Evolutionary conservation across 768 basidiomycete genomes (phyloP).

Genomic region (Suillus bovinus): DNA sequence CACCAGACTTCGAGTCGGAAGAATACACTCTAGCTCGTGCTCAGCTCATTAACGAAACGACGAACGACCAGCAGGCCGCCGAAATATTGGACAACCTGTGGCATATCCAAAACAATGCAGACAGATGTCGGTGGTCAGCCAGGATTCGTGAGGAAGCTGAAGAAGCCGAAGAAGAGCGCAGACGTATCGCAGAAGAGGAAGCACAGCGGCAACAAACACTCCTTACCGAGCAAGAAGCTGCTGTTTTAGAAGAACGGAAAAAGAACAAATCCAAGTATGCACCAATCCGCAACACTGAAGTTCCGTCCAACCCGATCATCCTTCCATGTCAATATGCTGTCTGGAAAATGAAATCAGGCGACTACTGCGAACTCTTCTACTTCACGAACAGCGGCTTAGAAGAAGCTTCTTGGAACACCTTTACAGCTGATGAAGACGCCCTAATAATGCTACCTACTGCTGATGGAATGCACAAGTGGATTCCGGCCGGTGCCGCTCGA

Average conservation of each 20-base stretch:
- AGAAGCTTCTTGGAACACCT: too few relatives aligned
- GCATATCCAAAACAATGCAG: too few relatives aligned
- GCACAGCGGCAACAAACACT: too few relatives aligned
- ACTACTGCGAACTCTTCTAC: background rate
- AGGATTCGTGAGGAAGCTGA: too few relatives aligned
- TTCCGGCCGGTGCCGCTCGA: background rate
- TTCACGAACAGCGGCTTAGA: slow-evolving; percentile 10
- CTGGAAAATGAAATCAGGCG: background rate
- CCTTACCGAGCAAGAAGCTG: background rate
- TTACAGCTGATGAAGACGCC: background rate
- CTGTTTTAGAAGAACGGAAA: background rate
- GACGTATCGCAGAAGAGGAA: too few relatives aligned
- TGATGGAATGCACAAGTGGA: background rate
- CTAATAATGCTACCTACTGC: background rate
- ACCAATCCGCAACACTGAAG: background rate
- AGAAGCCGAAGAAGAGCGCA: too few relatives aligned
- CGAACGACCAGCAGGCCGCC: too few relatives aligned
- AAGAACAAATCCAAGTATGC: slow-evolving; percentile 1
- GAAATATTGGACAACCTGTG: too few relatives aligned
- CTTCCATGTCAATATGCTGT: background rate
- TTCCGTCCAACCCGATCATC: background rate
- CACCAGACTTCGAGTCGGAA: too few relatives aligned
- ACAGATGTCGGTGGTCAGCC: too few relatives aligned
- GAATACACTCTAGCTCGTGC: too few relatives aligned
- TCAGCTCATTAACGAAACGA: too few relatives aligned